These are phyloP conservation scores for Brettanomyces sp. DNA, from an alignment of 805 yeast genomes.

Conservation along the genomic window DNA sequence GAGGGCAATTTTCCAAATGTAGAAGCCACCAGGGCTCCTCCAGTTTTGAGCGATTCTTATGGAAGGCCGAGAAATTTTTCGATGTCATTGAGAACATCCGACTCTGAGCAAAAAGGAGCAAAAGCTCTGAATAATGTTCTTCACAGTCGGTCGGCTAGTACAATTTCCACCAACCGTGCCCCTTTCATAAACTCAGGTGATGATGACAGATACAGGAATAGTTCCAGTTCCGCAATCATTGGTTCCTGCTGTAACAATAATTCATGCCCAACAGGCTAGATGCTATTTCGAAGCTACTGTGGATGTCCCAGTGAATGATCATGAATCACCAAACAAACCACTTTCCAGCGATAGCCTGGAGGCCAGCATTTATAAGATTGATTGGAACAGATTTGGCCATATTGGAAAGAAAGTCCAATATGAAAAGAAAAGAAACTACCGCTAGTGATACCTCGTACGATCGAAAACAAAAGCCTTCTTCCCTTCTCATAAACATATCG, in stretches of 20 bases:
- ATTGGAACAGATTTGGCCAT: conserved; percentile 48
- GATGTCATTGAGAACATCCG: not conserved
- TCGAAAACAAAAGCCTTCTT: conserved; percentile 20
- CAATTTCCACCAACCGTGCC: not conserved
- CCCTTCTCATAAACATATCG: conserved; percentile 43
- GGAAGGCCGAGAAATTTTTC: conserved; percentile 1
- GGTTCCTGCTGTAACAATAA: conserved; percentile 60
- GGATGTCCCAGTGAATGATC: conserved; percentile 12
- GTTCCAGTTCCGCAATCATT: conserved; percentile 45
- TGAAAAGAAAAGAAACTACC: not conserved
- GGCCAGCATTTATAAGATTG: conserved; percentile 19
- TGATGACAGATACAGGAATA: not conserved
- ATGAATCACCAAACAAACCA: not conserved
- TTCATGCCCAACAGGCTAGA: conserved; percentile 62
- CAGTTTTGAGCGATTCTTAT: not conserved
- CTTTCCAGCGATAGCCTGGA: conserved; percentile 12
- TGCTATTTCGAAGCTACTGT: conserved; percentile 38
- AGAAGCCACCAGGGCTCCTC: not conserved
- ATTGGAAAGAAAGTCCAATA: not conserved
- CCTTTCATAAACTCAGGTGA: not conserved
- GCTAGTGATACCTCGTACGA: not conserved
- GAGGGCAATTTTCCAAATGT: too few relatives aligned
- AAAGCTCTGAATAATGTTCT: not conserved
- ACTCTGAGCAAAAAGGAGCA: not conserved
- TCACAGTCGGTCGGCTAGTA: not conserved